Evolutionary conservation across 495 filamentous ascomycete genomes (phyloP).

Genomic region (Hypoxylon lenormandii): DNA sequence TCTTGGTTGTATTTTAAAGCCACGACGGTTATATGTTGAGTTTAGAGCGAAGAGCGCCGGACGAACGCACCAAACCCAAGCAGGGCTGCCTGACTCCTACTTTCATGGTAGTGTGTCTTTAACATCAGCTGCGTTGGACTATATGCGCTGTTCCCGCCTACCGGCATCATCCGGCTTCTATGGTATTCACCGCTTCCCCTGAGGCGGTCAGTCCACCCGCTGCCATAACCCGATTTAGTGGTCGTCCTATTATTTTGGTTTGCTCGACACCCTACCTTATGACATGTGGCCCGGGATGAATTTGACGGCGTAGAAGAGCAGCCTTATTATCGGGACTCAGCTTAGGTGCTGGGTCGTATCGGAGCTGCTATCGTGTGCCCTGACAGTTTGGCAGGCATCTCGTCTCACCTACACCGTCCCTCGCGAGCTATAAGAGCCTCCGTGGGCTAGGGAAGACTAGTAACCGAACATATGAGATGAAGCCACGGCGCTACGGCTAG

Average conservation of each 20-base stretch:
- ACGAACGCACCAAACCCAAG: constrained; percentile 16
- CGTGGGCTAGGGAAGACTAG: constrained; percentile 32
- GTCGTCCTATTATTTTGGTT: constrained; percentile 35
- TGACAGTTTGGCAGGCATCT: constrained; percentile 12
- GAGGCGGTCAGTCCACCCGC: constrained; percentile 36
- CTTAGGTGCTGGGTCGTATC: constrained; percentile 30
- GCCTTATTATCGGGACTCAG: constrained; percentile 12
- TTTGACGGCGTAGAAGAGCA: constrained; percentile 16
- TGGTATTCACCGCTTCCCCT: constrained; percentile 40
- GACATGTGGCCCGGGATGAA: constrained; percentile 12
- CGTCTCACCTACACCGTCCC: constrained; percentile 9
- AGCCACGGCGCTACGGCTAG: constrained; percentile 40
- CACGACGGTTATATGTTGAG: constrained; percentile 8
- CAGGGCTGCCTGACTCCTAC: constrained; percentile 3
- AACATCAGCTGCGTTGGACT: constrained; percentile 27
- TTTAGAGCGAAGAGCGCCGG: constrained; percentile 5
- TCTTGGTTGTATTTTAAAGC: constrained; percentile 18
- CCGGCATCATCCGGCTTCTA: constrained; percentile 37
- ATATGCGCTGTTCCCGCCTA: constrained; percentile 41
- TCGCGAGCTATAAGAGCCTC: constrained; percentile 16
- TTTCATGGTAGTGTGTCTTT: constrained; percentile 19
- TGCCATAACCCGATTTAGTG: constrained; percentile 44
- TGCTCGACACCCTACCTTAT: constrained; percentile 5
- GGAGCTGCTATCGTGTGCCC: constrained; percentile 15
- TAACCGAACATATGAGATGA: constrained; percentile 36